Conservation (phyloP, 192 early-diverging fungal genomes). For the Linnemannia elongata region DNA sequence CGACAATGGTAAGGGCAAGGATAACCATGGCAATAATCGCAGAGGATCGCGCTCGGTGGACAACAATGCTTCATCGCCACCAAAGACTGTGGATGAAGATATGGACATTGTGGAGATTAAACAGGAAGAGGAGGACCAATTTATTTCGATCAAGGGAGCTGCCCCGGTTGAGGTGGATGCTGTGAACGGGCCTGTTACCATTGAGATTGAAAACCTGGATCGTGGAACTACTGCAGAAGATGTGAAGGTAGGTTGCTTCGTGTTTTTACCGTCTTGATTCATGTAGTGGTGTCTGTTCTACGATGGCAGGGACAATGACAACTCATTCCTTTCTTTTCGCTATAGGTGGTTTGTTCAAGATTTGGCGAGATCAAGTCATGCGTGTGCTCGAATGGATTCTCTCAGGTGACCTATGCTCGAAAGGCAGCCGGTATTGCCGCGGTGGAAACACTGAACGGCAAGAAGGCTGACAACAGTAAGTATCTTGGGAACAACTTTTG, state of each 20-base stretch:
- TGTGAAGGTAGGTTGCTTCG: constrained; percentile 31
- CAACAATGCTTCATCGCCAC: background rate
- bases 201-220: constrained; percentile 53
- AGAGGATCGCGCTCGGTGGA: background rate
- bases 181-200: constrained; percentile 26
- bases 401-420: constrained; percentile 46
- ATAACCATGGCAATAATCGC: background rate
- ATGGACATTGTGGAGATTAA: background rate
- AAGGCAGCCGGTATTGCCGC: constrained; percentile 42
- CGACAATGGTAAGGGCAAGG: background rate
- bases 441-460: constrained; percentile 40
- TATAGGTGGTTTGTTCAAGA: constrained; percentile 43
- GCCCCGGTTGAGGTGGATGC: background rate
- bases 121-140: background rate
- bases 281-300: background rate
- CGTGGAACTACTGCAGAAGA: constrained; percentile 52
- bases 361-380: constrained; percentile 52
- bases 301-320: background rate
- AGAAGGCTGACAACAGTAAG: constrained; percentile 50
- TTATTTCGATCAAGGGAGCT: constrained; percentile 28
- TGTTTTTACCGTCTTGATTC: background rate
- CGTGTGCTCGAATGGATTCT: constrained; percentile 40
- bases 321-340: background rate
- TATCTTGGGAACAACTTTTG: background rate
- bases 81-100: background rate